These are phyloP conservation scores for Collybia sp. DNA, from an alignment of 768 basidiomycete species.

Conservation along the genomic window DNA sequence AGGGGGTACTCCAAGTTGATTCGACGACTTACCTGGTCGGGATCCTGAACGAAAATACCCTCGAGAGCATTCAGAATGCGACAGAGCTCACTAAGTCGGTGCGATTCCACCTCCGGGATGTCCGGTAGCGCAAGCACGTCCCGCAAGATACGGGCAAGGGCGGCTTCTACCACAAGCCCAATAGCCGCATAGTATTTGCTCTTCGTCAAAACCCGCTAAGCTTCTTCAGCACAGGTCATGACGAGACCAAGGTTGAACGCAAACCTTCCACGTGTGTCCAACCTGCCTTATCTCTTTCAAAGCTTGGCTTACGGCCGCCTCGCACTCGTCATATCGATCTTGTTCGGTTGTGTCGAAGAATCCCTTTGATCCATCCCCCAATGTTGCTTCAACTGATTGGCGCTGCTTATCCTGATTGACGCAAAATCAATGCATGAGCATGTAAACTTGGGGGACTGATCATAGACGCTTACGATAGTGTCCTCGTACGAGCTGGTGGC, in stretches of 20 bases:
- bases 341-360: constrained; percentile 70
- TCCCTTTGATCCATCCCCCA: constrained; percentile 52
- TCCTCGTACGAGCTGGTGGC: constrained; percentile 70
- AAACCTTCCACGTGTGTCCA: constrained; percentile 71
- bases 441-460: neutral
- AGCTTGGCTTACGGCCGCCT: constrained; percentile 58
- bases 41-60: constrained; percentile 70
- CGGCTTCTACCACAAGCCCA: constrained; percentile 66
- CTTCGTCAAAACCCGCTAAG: constrained; percentile 63
- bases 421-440: neutral
- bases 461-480: constrained; percentile 50
- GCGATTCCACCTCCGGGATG: constrained; percentile 86
- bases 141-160: constrained; percentile 60
- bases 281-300: constrained; percentile 59
- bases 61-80: constrained; percentile 76
- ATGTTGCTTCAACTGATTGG: constrained; percentile 34
- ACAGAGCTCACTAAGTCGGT: constrained; percentile 78
- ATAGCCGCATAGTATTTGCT: constrained; percentile 68
- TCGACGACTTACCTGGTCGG: constrained; percentile 41
- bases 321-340: constrained; percentile 72
- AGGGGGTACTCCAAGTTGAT: neutral
- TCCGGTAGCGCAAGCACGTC: constrained; percentile 77
- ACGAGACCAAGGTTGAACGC: constrained; percentile 10
- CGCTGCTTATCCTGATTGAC: constrained; percentile 43
- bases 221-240: neutral